Evolutionary conservation across 495 filamentous ascomycete genomes (phyloP).

Genomic region (Letharia lupina): DNA sequence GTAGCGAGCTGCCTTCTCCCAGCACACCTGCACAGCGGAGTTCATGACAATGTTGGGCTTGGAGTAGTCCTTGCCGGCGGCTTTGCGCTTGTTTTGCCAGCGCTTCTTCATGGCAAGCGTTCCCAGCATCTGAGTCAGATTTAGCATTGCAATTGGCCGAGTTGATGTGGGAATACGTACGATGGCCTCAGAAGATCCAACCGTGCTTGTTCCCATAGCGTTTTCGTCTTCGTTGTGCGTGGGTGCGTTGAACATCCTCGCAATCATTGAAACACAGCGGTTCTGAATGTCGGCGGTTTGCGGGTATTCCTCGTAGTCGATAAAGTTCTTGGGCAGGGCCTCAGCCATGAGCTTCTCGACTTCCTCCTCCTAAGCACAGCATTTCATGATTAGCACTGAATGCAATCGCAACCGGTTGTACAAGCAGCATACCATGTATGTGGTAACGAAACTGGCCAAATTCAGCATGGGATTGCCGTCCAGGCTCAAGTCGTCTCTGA

Average conservation of each 20-base stretch:
- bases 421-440: conserved; percentile 59
- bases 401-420: not conserved
- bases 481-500: conserved; percentile 83
- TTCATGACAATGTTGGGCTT: conserved; percentile 88
- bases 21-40: conserved; percentile 87
- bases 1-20: conserved; percentile 93
- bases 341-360: conserved; percentile 87
- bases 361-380: conserved; percentile 60
- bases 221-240: conserved; percentile 37
- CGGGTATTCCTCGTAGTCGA: conserved; percentile 83
- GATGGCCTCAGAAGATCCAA: conserved; percentile 83
- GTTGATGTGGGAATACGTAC: conserved; percentile 39
- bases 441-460: conserved; percentile 69
- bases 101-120: conserved; percentile 91
- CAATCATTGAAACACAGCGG: conserved; percentile 89
- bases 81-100: conserved; percentile 78
- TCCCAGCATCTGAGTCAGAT: conserved; percentile 39
- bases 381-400: conserved; percentile 1
- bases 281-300: conserved; percentile 86
- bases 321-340: conserved; percentile 85
- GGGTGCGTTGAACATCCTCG: conserved; percentile 73
- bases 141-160: not conserved
- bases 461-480: conserved; percentile 88
- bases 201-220: conserved; percentile 75
- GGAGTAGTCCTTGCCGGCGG: conserved; percentile 63